Percentiles rank a stretch among this genome's conserved stretches.
Conservation (phyloP, 352 stramenopile species). For the Globisporangium perplexum region DNA sequence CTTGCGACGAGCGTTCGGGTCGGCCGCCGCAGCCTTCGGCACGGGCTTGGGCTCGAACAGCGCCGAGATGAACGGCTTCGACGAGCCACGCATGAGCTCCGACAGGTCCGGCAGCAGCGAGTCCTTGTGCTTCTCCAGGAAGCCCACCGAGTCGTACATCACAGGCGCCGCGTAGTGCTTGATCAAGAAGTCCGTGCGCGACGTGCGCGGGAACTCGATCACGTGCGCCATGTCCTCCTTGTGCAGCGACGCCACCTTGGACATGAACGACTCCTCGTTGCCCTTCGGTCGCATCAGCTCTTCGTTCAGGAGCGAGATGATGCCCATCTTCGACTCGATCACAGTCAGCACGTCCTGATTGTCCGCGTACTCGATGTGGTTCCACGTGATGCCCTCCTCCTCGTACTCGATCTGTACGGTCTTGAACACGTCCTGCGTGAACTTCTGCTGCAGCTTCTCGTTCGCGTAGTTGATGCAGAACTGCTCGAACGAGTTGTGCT, state of each 20-base stretch:
- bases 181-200: slow-evolving; percentile 91
- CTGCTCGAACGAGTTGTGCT: slow-evolving; percentile 89
- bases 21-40: slow-evolving; percentile 27
- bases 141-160: slow-evolving; percentile 92
- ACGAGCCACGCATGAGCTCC: slow-evolving; percentile 76
- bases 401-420: slow-evolving; percentile 95
- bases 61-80: slow-evolving; percentile 61
- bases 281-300: slow-evolving; percentile 87
- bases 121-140: slow-evolving; percentile 97
- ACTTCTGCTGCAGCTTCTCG: slow-evolving; percentile 84
- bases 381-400: slow-evolving; percentile 90
- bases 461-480: slow-evolving; percentile 85
- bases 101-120: slow-evolving; percentile 92
- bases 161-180: slow-evolving; percentile 94
- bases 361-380: slow-evolving; percentile 89
- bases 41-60: slow-evolving; percentile 68
- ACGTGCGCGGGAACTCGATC: slow-evolving; percentile 80
- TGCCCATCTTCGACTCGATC: slow-evolving; percentile 85
- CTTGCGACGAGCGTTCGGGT: slow-evolving; percentile 35
- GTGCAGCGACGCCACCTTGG: slow-evolving; percentile 75
- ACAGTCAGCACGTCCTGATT: slow-evolving; percentile 87
- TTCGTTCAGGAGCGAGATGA: slow-evolving; percentile 89
- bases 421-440: slow-evolving; percentile 89
- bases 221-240: slow-evolving; percentile 82
- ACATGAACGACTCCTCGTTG: slow-evolving; percentile 83